Evolutionary conservation across 768 basidiomycete genomes (phyloP), one percentile per base, ranked within the genome.

Genomic region (Arthromyces matolae): DNA sequence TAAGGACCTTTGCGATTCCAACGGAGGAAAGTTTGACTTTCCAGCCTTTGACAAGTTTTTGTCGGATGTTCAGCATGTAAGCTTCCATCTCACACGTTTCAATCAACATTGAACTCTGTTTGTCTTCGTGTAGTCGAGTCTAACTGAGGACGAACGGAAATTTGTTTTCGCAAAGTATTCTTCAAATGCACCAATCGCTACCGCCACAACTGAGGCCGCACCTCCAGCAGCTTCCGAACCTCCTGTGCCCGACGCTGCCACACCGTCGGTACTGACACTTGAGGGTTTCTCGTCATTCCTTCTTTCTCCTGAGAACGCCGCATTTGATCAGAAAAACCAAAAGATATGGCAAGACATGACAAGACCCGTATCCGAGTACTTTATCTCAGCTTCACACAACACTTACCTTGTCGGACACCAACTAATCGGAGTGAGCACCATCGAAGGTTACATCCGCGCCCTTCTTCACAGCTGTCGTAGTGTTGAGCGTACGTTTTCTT

Each of bases 401-500:
- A 93, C 91, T 0, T 93, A 93, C 60, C 81, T 94, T 8, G 81
- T 90, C 14, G 92, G 92, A 0, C 78, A 89, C 59, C 92, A 94
- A 59, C 76, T 92, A 3, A 76, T 93, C 33, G 95, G 95, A 4
- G 81, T 85, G 24, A 92, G 89, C 51, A 93, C 93, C 0, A 81
- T 91, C 22, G 94, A 96, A 60, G 82, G 95, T 0, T 98, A 98
- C 62, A 93, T 97, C 47, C 76, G 95, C 0, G 93, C 93, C 1
- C 70, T 97, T 32, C 72, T 96, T 33, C 89, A 88, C 41, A 81
- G 90, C 28, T 95, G 93, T 62, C 79, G 94, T n/a, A 92, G 89
- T 47, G 94, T 98, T 23, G 94, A 98, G 66, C 65, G 94, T 93
- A 57, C 54, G 87, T 77, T 32, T 40, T 24, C 36, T 14, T 36